Evolutionary conservation across 2,329 filamentous ascomycete species (phyloP).

Genomic region (Penicillium sp.): DNA sequence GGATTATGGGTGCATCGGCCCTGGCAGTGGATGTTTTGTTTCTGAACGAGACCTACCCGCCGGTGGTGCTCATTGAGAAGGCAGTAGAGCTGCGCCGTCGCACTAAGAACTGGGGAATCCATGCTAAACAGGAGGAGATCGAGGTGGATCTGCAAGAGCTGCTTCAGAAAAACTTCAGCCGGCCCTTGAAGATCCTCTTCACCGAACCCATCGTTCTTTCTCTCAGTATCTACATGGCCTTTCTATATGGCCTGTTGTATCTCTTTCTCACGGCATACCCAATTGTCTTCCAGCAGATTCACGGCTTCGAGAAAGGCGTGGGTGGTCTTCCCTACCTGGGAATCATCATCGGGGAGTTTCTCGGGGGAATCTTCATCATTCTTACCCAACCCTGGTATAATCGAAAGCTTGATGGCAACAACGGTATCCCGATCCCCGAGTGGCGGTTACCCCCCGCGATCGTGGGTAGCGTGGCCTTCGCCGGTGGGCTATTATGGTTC

Average conservation of each 20-base stretch:
- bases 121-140: slow-evolving; percentile 54
- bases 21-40: slow-evolving; percentile 51
- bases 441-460: slow-evolving; percentile 56
- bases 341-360: slow-evolving; percentile 69
- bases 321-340: slow-evolving; percentile 80
- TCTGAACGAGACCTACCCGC: slow-evolving; percentile 57
- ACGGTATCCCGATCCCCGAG: slow-evolving; percentile 55
- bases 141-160: slow-evolving; percentile 11
- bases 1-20: slow-evolving; percentile 54
- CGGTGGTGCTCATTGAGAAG: slow-evolving; percentile 56
- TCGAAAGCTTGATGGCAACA: slow-evolving; percentile 65
- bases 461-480: slow-evolving; percentile 50
- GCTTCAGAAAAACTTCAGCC: slow-evolving; percentile 48
- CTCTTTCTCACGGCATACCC: slow-evolving; percentile 37
- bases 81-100: slow-evolving; percentile 11
- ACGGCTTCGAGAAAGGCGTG: slow-evolving; percentile 61
- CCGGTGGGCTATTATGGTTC: slow-evolving; percentile 71
- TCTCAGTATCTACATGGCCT: slow-evolving; percentile 37
- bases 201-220: slow-evolving; percentile 46
- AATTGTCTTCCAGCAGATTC: slow-evolving; percentile 37
- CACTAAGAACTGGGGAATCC: slow-evolving; percentile 27
- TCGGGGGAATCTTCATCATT: slow-evolving; percentile 65
- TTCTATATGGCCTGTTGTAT: slow-evolving; percentile 36
- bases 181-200: slow-evolving; percentile 44
- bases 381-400: slow-evolving; percentile 65